A percentile compares a stretch with the other conserved stretches of the same genome.
Evolutionary conservation across 306 rosid species (phyloP).

Genomic region (Lathyrus oleraceus): DNA sequence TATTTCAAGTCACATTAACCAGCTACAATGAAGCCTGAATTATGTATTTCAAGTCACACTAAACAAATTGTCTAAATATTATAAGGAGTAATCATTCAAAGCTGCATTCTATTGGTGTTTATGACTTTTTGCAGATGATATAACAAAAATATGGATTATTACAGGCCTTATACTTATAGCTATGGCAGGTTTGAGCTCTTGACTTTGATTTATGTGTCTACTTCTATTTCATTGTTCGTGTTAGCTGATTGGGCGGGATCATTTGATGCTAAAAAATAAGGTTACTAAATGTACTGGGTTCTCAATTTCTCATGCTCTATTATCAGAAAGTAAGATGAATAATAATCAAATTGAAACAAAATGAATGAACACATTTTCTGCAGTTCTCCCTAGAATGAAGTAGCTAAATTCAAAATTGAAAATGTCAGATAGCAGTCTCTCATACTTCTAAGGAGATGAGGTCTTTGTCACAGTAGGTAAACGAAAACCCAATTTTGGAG

Average conservation of each 20-base stretch:
- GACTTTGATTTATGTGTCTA: conserved; percentile 3
- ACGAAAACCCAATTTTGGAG: neutral
- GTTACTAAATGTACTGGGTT: neutral
- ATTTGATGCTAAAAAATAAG: neutral
- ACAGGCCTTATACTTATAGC: conserved; percentile 1
- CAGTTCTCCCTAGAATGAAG: neutral
- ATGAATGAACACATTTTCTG: neutral
- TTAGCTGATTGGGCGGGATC: neutral
- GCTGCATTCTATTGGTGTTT: conserved; percentile 1
- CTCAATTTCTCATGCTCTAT: neutral
- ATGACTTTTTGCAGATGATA: conserved; percentile 27
- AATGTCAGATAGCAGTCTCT: neutral
- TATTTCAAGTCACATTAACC: neutral
- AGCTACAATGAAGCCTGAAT: conserved; percentile 1
- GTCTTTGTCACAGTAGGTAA: neutral
- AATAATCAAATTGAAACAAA: conserved; percentile 14
- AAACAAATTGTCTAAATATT: neutral
- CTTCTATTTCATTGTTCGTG: neutral
- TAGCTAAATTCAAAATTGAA: conserved; percentile 23
- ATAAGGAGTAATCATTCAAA: neutral
- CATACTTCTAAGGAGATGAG: neutral
- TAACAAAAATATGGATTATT: conserved; percentile 34
- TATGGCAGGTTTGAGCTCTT: conserved; percentile 5
- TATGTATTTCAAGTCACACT: conserved; percentile 18
- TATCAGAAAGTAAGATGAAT: neutral